A percentile compares a stretch with the other conserved stretches of the same genome.
phyloP scores from a whole-genome alignment of 768 basidiomycete species.

The Scleroderma citrinum region DNA sequence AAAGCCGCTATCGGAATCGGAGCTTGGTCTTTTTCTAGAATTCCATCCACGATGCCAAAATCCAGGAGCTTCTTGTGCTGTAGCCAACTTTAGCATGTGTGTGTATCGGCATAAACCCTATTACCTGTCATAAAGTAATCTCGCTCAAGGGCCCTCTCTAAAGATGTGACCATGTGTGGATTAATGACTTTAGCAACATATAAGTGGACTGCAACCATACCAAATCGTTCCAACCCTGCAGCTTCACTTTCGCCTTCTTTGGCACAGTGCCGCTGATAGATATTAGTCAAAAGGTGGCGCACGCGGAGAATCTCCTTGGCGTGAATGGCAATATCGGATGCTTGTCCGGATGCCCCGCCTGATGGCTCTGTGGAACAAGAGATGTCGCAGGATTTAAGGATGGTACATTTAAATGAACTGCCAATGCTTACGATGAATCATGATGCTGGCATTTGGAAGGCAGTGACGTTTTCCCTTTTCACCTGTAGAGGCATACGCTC shows the following conservation, averaged over 20 bases:
- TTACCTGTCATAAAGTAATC: conserved; percentile 94
- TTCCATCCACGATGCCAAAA: conserved; percentile 92
- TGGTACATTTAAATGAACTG: neutral
- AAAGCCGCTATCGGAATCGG: conserved; percentile 31
- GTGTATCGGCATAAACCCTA: conserved; percentile 9
- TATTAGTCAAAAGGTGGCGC: conserved; percentile 73
- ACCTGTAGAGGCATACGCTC: conserved; percentile 32
- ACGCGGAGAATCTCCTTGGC: conserved; percentile 94
- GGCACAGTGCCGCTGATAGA: conserved; percentile 85
- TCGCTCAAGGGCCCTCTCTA: conserved; percentile 85
- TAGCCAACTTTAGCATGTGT: conserved; percentile 17
- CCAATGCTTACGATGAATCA: conserved; percentile 84
- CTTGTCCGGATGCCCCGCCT: conserved; percentile 93
- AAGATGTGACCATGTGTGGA: conserved; percentile 5
- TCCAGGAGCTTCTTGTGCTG: conserved; percentile 82
- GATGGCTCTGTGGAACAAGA: conserved; percentile 72
- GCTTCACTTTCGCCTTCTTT: conserved; percentile 57
- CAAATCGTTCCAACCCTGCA: conserved; percentile 69
- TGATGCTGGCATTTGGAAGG: conserved; percentile 90
- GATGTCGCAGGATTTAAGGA: neutral
- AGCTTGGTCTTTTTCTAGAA: conserved; percentile 72
- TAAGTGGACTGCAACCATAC: conserved; percentile 37
- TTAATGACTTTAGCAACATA: conserved; percentile 17
- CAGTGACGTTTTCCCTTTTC: conserved; percentile 89
- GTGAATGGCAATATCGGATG: conserved; percentile 95